Base-by-base conservation (phyloP, 345 rosid species). In the Fremontodendron californicum region DNA sequence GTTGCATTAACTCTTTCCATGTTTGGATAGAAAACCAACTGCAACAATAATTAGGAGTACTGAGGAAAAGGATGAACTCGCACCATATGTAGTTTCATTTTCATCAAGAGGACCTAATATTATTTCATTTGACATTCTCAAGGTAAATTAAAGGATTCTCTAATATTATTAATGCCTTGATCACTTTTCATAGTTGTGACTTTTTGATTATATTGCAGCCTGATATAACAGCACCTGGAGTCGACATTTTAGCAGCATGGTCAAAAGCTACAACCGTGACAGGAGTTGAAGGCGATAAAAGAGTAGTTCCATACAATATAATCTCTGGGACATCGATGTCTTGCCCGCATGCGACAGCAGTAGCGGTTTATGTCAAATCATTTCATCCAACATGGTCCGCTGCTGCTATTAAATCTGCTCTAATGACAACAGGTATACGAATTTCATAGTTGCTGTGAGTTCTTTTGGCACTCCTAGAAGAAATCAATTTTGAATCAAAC, bases 21-120 rank as follows among this genome's bases (percentile, higher is more conserved):
- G 65, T 60, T 60, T 60, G 65, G 18, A 27, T 60, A 60, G 58
- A 70, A 70, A 31, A 2, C 58, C 19, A 19, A 31, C 5, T 13
- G 69, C 71, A 75, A 21, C 60, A 0, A 48, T 29, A 8, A 5
- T 48, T 10, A 18, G 25, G 5, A 70, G 58, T 31, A 48, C 25
- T 2, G 42, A 46, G 16, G 60, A 70, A 4, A 29, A 29, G 1
- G 58, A 70, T 11, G 21, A 57, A 29, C n/a, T 42, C 2, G 79
- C 84, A 11, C 87, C 85, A 1, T 72, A 37, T 46, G 75, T 83
- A 9, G 78, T 74, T 35, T 80, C 81, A 1, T 88, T 81, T 58
- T 88, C 90, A 3, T 84, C 88, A 16, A 83, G 89, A 74, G 89
- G 93, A 16, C 91, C 93, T 13, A 85, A 87, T 81, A 21, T 31